phyloP scores from a whole-genome alignment of 139 green algal genomes.

The Coelastrella sp. region DNA sequence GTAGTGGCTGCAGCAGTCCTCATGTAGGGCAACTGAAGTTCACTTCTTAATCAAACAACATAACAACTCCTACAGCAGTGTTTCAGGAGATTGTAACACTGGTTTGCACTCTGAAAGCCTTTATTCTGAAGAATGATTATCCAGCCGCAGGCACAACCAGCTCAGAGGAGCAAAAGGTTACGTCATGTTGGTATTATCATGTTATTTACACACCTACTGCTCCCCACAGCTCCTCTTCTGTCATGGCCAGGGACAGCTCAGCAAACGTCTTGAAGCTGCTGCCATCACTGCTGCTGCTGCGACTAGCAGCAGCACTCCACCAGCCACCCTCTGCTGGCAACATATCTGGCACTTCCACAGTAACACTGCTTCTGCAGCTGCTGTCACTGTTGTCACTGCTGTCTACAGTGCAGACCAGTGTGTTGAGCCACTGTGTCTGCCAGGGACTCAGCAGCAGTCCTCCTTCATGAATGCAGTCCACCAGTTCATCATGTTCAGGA shows the following conservation, averaged over 20 bases:
- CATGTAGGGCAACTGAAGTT: no score
- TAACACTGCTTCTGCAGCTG: constrained; percentile 17
- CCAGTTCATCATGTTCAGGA: constrained; percentile 33
- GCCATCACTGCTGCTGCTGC: background rate
- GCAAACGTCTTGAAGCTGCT: background rate
- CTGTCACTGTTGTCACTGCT: background rate
- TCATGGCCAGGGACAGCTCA: background rate
- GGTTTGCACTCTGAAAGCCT: no score
- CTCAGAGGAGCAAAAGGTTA: no score
- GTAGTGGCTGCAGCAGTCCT: no score
- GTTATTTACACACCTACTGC: constrained; percentile 22
- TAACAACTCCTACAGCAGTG: no score
- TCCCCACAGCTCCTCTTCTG: constrained; percentile 23
- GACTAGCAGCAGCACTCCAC: constrained; percentile 18
- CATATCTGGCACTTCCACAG: background rate
- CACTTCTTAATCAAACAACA: no score
- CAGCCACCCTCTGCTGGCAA: background rate
- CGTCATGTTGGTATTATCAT: background rate
- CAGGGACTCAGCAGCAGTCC: background rate
- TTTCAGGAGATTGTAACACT: no score
- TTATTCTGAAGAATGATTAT: no score
- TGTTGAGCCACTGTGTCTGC: constrained; percentile 25
- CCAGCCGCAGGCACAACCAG: no score
- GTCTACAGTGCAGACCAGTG: background rate
- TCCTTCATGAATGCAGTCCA: background rate